Base-by-base conservation (phyloP, 2,329 filamentous ascomycete species). In the Bimuria novae-zelandiae region DNA sequence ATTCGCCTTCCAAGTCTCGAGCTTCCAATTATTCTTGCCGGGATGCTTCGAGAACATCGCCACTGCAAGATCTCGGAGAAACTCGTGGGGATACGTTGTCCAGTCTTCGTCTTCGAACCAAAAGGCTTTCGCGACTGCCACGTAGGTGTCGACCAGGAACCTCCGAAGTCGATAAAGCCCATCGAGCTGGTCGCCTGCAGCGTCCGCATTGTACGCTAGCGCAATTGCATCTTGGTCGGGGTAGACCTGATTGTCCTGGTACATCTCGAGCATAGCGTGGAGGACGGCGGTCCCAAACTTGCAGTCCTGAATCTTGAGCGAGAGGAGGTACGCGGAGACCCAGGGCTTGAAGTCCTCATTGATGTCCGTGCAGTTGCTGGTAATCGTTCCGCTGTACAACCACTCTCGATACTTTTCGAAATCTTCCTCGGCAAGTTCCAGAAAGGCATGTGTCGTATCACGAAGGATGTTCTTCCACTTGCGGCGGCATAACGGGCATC, bases 401-500 rank as follows among this genome's bases (percentile, higher is more conserved):
- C 60, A 67, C 29, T 61, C 51, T 6, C 57, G 5, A 22, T 65
- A 65, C 1, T 22, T 14, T 25, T 59, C 52, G 7, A 63, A 42
- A 3, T 51, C 44, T 7, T 48, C 27, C 0, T 32, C 23, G 11
- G 59, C 47, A 1, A 60, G 47, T 1, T 41, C n/a, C 6, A 22
- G 29, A 14, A 39, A 27, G 12, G 51, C 5, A 11, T 35, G 16
- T 4, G 7, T 22, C 4, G 7, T 10, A 8, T 22, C 17, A 23
- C 5, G 1, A 33, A n/a, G 10, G 21, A 4, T 16, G 7, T 3
- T 5, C 4, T 7, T 8, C 29, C 42, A 45, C 8, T 12, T 2
- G 2, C 41, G 29, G 21, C 59, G 63, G 29, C 60, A 66, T 33
- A 60, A 56, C 3, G 62, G 59, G 25, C 62, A 67, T 0, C 10